A percentile compares a stretch with the other conserved stretches of the same genome.
These are phyloP conservation scores for Ophiostoma tasmaniense DNA, from an alignment of 2,329 filamentous ascomycete genomes.

Conservation along the genomic window DNA sequence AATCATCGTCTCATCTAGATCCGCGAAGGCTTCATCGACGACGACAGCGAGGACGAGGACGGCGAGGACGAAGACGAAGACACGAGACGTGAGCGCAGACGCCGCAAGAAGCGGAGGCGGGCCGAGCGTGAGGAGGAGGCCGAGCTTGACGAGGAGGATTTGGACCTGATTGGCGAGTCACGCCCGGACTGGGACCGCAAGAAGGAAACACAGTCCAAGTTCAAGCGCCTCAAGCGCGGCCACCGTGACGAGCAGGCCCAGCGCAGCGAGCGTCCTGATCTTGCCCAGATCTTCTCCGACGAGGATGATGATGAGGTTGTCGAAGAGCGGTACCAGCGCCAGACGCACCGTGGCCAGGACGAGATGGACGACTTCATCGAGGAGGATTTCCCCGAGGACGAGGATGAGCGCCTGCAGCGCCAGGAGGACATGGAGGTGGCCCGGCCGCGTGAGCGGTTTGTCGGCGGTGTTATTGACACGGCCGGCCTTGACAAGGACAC, in stretches of 20 bases:
- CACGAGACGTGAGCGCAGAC: conserved; percentile 47
- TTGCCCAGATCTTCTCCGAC: conserved; percentile 91
- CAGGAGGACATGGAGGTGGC: conserved; percentile 85
- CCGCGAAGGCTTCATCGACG: conserved; percentile 90
- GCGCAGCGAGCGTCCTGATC: conserved; percentile 56
- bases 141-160: conserved; percentile 87
- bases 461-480: conserved; percentile 64
- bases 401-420: conserved; percentile 65
- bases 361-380: conserved; percentile 96
- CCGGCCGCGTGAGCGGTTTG: conserved; percentile 63
- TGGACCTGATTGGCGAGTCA: conserved; percentile 86
- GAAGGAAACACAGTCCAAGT: conserved; percentile 61
- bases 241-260: conserved; percentile 66
- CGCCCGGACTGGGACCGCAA: conserved; percentile 62
- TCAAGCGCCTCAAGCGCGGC: conserved; percentile 92
- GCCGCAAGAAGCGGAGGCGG: conserved; percentile 67
- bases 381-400: conserved; percentile 84
- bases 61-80: conserved; percentile 53
- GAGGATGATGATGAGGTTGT: conserved; percentile 67
- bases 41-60: conserved; percentile 74
- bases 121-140: conserved; percentile 75
- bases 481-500: conserved; percentile 85
- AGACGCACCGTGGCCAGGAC: conserved; percentile 54
- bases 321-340: conserved; percentile 46
- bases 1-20: conserved; percentile 44